Percentiles rank a stretch among this genome's conserved stretches.
Evolutionary conservation across 2,329 filamentous ascomycete genomes (phyloP).

Genomic region (Clonostachys sp.): DNA sequence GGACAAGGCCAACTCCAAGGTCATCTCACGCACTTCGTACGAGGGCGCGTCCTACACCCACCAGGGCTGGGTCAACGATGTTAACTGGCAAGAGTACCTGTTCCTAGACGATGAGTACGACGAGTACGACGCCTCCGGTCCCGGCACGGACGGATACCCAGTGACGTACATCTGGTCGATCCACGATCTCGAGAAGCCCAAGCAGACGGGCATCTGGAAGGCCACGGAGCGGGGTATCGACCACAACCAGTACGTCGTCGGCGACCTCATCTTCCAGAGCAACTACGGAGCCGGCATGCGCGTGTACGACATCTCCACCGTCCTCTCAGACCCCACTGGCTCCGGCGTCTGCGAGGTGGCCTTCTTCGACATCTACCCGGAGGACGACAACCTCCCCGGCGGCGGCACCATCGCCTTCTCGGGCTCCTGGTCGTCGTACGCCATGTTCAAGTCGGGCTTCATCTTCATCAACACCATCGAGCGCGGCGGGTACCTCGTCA

Average conservation of each 20-base stretch:
- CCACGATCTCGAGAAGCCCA: conserved; percentile 29
- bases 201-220: conserved; percentile 34
- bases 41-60: conserved; percentile 54
- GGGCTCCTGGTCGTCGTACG: conserved; percentile 38
- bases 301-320: conserved; percentile 21
- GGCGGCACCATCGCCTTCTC: conserved; percentile 27
- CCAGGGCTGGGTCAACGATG: conserved; percentile 47
- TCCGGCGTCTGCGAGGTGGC: conserved; percentile 33
- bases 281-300: conserved; percentile 40
- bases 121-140: conserved; percentile 30
- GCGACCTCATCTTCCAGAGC: conserved; percentile 35
- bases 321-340: conserved; percentile 27
- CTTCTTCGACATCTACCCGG: conserved; percentile 42
- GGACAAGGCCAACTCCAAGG: conserved; percentile 33
- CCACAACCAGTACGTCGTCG: conserved; percentile 38
- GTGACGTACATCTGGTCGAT: conserved; percentile 47
- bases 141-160: conserved; percentile 32
- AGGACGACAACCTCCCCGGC: conserved; percentile 33
- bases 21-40: conserved; percentile 50
- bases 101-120: conserved; percentile 46
- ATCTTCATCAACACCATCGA: conserved; percentile 38
- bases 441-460: conserved; percentile 32
- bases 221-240: conserved; percentile 28
- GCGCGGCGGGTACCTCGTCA: conserved; percentile 32
- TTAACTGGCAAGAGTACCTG: conserved; percentile 32